Evolutionary conservation across 2,329 filamentous ascomycete genomes (phyloP).

Genomic region (Cryphonectria radicalis): DNA sequence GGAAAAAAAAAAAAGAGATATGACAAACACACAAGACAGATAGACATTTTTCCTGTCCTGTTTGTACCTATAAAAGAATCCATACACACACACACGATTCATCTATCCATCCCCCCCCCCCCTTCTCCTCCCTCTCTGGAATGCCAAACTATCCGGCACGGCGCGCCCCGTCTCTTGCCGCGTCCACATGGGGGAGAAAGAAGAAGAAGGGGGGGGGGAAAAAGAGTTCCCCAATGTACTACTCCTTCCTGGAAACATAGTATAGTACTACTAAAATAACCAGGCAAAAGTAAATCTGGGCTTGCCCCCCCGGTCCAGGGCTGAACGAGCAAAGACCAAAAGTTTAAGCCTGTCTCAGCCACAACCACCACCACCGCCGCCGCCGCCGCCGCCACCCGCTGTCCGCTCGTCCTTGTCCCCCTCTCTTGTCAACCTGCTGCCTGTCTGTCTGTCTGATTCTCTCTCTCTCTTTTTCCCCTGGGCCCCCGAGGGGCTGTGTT

Average conservation of each 20-base stretch:
- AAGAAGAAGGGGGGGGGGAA: too few species aligned
- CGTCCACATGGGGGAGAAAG: not conserved
- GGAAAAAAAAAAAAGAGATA: too few species aligned
- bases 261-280: too few species aligned
- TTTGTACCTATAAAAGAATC: too few species aligned
- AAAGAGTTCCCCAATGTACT: not conserved
- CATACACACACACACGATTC: too few species aligned
- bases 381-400: not conserved
- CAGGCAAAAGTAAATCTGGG: too few species aligned
- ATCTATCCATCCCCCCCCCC: too few species aligned
- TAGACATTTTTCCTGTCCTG: too few species aligned
- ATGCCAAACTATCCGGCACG: constrained; percentile 3
- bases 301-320: not conserved
- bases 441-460: not conserved
- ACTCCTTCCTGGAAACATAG: not conserved
- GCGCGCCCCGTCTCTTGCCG: constrained; percentile 1
- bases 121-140: constrained; percentile 3
- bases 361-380: not conserved
- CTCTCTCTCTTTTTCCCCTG: not conserved
- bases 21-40: too few species aligned
- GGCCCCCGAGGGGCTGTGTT: not conserved
- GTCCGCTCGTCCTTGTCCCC: not conserved
- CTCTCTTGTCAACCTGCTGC: too few species aligned
- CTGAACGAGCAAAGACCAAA: not conserved
- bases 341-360: not conserved